A percentile compares a stretch with the other conserved stretches of the same genome.
Evolutionary conservation across 2,329 filamentous ascomycete genomes (phyloP).

Genomic region (Biscogniauxia marginata): DNA sequence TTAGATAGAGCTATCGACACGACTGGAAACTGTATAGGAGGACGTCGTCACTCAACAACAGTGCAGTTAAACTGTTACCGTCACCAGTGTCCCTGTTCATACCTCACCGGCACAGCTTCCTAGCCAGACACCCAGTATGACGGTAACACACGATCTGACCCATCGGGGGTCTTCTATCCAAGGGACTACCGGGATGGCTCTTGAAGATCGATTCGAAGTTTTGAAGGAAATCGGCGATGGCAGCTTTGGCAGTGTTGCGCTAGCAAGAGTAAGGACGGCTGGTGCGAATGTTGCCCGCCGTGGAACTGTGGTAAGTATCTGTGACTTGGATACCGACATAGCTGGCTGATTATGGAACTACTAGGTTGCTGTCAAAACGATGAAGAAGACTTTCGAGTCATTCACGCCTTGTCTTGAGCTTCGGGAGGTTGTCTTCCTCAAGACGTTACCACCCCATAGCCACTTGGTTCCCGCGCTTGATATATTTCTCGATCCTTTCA

Average conservation of each 20-base stretch:
- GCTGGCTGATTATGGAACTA: constrained; percentile 11
- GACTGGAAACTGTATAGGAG: constrained; percentile 25
- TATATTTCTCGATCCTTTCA: constrained; percentile 96
- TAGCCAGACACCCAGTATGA: constrained; percentile 57
- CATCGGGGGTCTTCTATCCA: constrained; percentile 63
- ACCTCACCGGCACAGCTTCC: constrained; percentile 5
- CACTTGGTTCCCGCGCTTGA: constrained; percentile 97
- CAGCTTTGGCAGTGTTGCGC: constrained; percentile 92
- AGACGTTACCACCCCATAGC: constrained; percentile 80
- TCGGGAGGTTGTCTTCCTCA: constrained; percentile 93
- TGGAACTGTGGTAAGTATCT: constrained; percentile 78
- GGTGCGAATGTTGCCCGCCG: constrained; percentile 85
- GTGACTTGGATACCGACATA: constrained; percentile 1
- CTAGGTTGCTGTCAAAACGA: constrained; percentile 97
- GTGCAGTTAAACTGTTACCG: constrained; percentile 11
- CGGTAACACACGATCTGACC: constrained; percentile 70
- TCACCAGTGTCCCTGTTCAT: constrained; percentile 5
- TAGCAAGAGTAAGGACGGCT: constrained; percentile 87
- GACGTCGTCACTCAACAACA: constrained; percentile 20
- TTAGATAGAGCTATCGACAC: constrained; percentile 35
- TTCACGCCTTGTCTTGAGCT: constrained; percentile 88
- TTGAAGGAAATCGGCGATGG: constrained; percentile 98
- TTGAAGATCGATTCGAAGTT: constrained; percentile 95
- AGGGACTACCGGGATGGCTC: constrained; percentile 50
- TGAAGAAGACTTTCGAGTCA: constrained; percentile 99